These are phyloP conservation scores for Didymella arachidicola DNA, from an alignment of 2,329 filamentous ascomycete genomes.

Conservation along the genomic window DNA sequence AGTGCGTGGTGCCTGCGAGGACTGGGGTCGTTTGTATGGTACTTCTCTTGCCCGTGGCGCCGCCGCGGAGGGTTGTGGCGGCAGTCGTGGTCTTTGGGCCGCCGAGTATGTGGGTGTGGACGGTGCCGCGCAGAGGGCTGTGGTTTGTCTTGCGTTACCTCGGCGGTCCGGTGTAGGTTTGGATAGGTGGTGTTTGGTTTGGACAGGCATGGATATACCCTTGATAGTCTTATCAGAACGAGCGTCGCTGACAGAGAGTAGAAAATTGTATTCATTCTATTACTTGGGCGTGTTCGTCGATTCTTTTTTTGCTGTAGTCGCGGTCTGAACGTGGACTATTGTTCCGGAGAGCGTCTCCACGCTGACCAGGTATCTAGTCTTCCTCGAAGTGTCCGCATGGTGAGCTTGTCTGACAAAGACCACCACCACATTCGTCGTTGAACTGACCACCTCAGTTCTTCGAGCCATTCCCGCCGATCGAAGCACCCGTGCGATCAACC, in stretches of 20 bases:
- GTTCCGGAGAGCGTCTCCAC: too few relatives aligned
- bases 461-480: not conserved
- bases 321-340: not conserved
- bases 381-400: not conserved
- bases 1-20: not conserved
- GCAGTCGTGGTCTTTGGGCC: not conserved
- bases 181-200: constrained; percentile 1
- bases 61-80: not conserved
- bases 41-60: not conserved
- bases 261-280: not conserved
- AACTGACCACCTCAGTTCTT: constrained; percentile 6
- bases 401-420: not conserved
- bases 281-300: not conserved
- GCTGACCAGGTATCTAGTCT: not conserved
- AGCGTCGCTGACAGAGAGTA: constrained; percentile 10
- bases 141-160: not conserved
- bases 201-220: constrained; percentile 24
- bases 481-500: not conserved
- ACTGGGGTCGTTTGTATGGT: not conserved
- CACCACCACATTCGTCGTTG: not conserved
- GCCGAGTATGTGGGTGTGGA: not conserved
- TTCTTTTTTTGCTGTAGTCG: not conserved
- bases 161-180: not conserved
- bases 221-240: constrained; percentile 18
- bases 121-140: not conserved